These are phyloP conservation scores for Heterococcus sp. DNA, from an alignment of 108 stramenopile genomes.

Conservation along the genomic window DNA sequence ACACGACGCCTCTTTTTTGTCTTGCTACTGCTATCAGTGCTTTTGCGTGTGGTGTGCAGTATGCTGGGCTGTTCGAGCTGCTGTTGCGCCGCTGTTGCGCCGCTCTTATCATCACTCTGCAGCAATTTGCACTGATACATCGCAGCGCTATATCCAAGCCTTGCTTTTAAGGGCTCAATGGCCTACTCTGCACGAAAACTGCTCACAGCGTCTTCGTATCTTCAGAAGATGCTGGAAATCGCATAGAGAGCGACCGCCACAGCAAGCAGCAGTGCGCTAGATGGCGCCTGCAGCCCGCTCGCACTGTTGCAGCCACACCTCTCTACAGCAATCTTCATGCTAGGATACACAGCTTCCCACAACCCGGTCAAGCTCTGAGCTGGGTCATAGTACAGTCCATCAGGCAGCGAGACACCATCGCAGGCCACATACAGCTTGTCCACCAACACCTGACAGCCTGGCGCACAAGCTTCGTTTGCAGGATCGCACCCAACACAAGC, in stretches of 20 bases:
- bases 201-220: background rate
- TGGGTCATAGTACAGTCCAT: conserved; percentile 29
- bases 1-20: too few relatives aligned
- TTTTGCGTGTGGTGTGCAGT: too few relatives aligned
- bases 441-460: conserved; percentile 36
- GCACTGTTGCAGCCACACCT: background rate
- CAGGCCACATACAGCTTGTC: conserved; percentile 15
- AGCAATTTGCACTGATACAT: too few relatives aligned
- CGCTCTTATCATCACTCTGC: too few relatives aligned
- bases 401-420: conserved; percentile 28
- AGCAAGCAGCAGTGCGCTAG: background rate
- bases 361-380: conserved; percentile 3
- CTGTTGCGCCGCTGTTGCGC: too few relatives aligned
- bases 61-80: too few relatives aligned
- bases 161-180: too few relatives aligned
- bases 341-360: background rate
- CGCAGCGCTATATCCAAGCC: too few relatives aligned
- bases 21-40: too few relatives aligned
- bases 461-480: conserved; percentile 30
- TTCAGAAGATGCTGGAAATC: background rate
- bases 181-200: too few relatives aligned
- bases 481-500: conserved; percentile 40
- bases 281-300: background rate
- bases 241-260: background rate
- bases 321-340: background rate